A percentile compares a stretch with the other conserved stretches of the same genome.
phyloP scores from a whole-genome alignment of 176 grass and related monocot species.

The Pontederia crassipes region DNA sequence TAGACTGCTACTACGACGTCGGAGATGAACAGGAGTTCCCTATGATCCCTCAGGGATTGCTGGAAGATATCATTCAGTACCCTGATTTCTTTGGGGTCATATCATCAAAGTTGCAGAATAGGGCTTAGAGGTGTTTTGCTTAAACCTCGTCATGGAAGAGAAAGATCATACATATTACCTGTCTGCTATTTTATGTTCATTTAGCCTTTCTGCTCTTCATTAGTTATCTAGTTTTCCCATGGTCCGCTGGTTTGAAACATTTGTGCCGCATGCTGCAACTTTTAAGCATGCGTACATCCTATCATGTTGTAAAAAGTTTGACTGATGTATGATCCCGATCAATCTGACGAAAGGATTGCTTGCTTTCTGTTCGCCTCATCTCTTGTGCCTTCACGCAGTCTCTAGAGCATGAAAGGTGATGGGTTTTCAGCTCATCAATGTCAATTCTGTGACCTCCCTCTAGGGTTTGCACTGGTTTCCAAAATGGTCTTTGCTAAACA shows the following conservation, averaged over 20 bases:
- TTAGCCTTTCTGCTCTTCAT: too few species aligned
- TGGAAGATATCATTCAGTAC: conserved; percentile 67
- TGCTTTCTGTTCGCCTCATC: too few species aligned
- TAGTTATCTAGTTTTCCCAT: too few species aligned
- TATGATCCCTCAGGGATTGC: conserved; percentile 48
- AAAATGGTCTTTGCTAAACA: conserved; percentile 12
- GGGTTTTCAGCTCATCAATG: neutral
- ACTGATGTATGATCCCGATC: too few species aligned
- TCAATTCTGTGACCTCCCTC: neutral
- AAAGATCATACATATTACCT: neutral
- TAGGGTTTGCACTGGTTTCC: conserved; percentile 1
- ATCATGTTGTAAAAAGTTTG: too few species aligned
- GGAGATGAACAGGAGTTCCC: conserved; percentile 9
- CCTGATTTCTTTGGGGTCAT: conserved; percentile 47
- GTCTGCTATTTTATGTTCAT: too few species aligned
- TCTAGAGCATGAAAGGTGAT: neutral
- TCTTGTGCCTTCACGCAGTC: neutral
- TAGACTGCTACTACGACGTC: neutral
- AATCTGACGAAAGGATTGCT: too few species aligned
- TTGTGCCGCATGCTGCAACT: too few species aligned
- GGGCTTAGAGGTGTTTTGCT: neutral
- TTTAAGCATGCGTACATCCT: too few species aligned
- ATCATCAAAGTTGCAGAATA: conserved; percentile 22
- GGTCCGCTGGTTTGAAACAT: too few species aligned
- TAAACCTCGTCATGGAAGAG: neutral